These are phyloP conservation scores for Glycine soja DNA, from an alignment of 306 rosid species.

Conservation along the genomic window DNA sequence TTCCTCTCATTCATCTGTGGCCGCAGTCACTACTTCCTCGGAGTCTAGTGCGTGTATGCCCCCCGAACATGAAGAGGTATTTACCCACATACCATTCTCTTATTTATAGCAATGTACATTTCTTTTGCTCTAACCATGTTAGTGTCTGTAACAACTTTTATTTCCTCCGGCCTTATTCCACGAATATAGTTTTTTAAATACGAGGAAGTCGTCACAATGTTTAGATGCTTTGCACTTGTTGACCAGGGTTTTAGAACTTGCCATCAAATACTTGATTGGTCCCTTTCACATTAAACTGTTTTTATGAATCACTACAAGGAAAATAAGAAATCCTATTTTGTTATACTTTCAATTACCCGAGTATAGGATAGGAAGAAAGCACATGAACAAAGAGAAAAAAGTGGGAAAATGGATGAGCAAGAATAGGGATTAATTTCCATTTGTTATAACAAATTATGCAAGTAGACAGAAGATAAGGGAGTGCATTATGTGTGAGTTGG, in stretches of 20 bases:
- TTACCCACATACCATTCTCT: slow-evolving; percentile 15
- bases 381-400: background rate
- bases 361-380: background rate
- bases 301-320: slow-evolving; percentile 32
- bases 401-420: background rate
- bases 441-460: background rate
- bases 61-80: slow-evolving; percentile 69
- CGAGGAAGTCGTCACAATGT: slow-evolving; percentile 12
- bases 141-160: slow-evolving; percentile 16
- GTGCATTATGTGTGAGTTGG: background rate
- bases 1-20: slow-evolving; percentile 82
- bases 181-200: slow-evolving; percentile 29
- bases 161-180: background rate
- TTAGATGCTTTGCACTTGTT: slow-evolving; percentile 34
- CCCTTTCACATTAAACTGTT: slow-evolving; percentile 18
- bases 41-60: slow-evolving; percentile 54
- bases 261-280: background rate
- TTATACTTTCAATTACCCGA: background rate
- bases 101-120: slow-evolving; percentile 22
- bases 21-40: slow-evolving; percentile 52
- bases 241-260: slow-evolving; percentile 25
- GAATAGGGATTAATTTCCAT: background rate
- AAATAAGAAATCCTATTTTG: slow-evolving; percentile 27
- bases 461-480: background rate
- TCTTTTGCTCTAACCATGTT: background rate